Conservation (phyloP, 2,329 filamentous ascomycete genomes). For the Botryotinia calthae region DNA sequence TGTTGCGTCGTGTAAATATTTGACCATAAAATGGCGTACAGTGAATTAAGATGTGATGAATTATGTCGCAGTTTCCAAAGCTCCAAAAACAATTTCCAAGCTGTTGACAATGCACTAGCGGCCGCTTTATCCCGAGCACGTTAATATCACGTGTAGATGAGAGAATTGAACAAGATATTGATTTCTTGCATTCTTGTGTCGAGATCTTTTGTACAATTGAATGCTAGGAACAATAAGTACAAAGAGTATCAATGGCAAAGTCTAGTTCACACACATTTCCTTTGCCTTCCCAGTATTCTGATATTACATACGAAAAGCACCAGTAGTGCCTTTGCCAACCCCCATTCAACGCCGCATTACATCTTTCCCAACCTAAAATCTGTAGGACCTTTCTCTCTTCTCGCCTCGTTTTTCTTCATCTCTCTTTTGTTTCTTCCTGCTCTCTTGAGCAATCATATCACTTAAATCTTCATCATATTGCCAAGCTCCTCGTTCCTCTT, state of each 20-base stretch:
- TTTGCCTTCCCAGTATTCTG: slow-evolving; percentile 3
- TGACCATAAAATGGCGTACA: background rate
- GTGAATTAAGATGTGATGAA: slow-evolving; percentile 17
- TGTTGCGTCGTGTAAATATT: background rate
- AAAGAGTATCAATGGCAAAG: background rate
- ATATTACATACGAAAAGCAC: slow-evolving; percentile 20
- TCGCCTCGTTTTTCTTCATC: slow-evolving; percentile 76
- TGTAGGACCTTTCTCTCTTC: slow-evolving; percentile 43
- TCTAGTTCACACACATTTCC: background rate
- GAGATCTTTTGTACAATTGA: background rate
- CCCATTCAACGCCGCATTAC: slow-evolving; percentile 16
- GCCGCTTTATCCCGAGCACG: slow-evolving; percentile 7
- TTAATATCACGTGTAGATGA: background rate
- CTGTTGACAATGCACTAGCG: background rate
- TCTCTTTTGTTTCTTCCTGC: slow-evolving; percentile 82
- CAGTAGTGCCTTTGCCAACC: slow-evolving; percentile 6
- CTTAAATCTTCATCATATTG: slow-evolving; percentile 86
- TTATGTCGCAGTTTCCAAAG: background rate
- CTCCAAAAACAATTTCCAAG: slow-evolving; percentile 16
- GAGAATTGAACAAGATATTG: background rate
- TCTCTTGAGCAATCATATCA: slow-evolving; percentile 94
- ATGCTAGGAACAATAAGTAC: background rate
- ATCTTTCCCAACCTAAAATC: slow-evolving; percentile 29
- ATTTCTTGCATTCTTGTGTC: background rate
- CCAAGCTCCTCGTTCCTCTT: slow-evolving; percentile 57